phyloP scores from a whole-genome alignment of 2,329 filamentous ascomycete genomes.

The Beauveria medogensis region DNA sequence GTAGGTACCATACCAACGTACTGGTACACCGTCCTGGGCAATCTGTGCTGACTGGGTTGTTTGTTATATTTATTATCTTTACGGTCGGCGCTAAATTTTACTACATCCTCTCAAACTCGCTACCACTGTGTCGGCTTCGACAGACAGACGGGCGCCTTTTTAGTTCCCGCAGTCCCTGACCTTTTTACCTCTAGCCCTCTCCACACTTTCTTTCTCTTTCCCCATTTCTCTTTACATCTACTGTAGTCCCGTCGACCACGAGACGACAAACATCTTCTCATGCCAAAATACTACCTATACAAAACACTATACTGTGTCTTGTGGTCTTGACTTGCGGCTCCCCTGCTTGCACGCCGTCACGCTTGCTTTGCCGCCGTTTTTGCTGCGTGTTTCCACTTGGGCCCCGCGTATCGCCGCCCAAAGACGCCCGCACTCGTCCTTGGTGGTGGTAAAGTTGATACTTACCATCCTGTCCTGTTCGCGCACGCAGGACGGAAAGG shows the following conservation, averaged over 20 bases:
- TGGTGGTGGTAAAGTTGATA: background rate
- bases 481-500: no score
- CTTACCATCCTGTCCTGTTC: no score
- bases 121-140: slow-evolving; percentile 1
- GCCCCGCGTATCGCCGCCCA: background rate
- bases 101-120: background rate
- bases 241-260: background rate
- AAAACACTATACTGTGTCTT: background rate
- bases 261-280: background rate
- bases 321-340: background rate
- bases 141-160: slow-evolving; percentile 7
- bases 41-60: no score
- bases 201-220: slow-evolving; percentile 8
- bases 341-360: background rate
- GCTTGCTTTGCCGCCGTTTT: background rate
- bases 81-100: no score
- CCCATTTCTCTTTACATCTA: slow-evolving; percentile 7
- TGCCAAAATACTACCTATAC: background rate
- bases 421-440: background rate
- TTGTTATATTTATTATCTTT: no score
- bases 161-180: slow-evolving; percentile 7
- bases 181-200: background rate
- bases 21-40: no score
- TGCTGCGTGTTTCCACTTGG: slow-evolving; percentile 1
- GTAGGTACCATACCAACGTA: no score